Percentiles rank a stretch among this genome's conserved stretches.
Conservation (phyloP, 1,284 basidiomycete genomes). For the Ceraceosorus guamensis region DNA sequence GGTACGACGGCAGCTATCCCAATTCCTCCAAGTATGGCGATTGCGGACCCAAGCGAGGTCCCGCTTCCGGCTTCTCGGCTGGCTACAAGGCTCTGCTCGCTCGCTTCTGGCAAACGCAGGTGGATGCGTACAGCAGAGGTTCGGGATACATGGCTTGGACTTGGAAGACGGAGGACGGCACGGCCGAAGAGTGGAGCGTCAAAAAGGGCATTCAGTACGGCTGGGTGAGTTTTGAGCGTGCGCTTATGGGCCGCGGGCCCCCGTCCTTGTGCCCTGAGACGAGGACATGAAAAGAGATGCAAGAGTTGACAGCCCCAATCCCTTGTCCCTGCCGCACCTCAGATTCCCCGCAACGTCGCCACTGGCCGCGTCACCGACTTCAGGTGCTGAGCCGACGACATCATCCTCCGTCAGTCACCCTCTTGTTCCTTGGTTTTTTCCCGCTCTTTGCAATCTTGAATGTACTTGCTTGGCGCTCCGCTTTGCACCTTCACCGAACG, state of each 20-base stretch:
- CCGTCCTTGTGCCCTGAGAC: no score
- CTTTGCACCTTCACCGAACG: no score
- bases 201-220: constrained; percentile 41
- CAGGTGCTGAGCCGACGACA: not conserved
- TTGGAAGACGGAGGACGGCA: constrained; percentile 59
- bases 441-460: no score
- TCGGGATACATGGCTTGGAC: constrained; percentile 78
- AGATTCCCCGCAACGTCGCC: not conserved
- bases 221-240: constrained; percentile 19
- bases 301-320: no score
- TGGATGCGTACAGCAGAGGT: constrained; percentile 36
- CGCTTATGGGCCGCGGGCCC: no score
- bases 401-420: no score
- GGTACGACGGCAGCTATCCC: constrained; percentile 67
- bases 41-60: constrained; percentile 66
- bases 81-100: constrained; percentile 76
- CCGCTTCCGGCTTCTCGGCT: constrained; percentile 62
- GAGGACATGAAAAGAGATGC: no score
- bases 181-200: constrained; percentile 43
- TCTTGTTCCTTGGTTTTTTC: no score
- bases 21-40: constrained; percentile 16
- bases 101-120: constrained; percentile 74
- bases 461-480: no score
- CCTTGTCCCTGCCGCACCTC: not conserved
- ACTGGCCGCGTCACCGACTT: not conserved